Conservation (phyloP, 352 stramenopile species). For the Globisporangium cylindrosporum region DNA sequence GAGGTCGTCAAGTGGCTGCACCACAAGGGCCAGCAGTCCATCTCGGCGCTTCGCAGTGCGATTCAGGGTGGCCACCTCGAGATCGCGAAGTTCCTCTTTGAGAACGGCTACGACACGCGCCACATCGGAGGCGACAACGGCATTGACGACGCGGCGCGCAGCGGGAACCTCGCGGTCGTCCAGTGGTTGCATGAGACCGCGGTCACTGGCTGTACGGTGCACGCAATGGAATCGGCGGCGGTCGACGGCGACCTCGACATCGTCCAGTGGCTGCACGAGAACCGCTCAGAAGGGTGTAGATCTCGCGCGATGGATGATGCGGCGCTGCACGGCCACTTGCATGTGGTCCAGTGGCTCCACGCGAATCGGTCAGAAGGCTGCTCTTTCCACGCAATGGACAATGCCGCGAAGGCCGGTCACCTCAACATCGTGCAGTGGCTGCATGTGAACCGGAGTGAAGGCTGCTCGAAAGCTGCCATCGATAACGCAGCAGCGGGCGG, state of each 20-base stretch:
- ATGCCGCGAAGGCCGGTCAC: background rate
- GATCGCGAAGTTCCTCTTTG: constrained; percentile 14
- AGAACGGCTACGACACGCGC: constrained; percentile 10
- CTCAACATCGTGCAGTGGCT: constrained; percentile 16
- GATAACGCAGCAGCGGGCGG: constrained; percentile 25
- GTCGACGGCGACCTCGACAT: constrained; percentile 7
- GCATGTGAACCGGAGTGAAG: constrained; percentile 14
- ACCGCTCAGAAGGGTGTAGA: background rate
- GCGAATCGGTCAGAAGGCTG: background rate
- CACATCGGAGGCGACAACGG: constrained; percentile 7
- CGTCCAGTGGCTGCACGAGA: constrained; percentile 7
- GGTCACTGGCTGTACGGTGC: background rate
- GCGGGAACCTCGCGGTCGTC: constrained; percentile 11
- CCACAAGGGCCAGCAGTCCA: constrained; percentile 9
- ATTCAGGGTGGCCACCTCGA: constrained; percentile 8
- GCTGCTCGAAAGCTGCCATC: constrained; percentile 24
- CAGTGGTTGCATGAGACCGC: constrained; percentile 2
- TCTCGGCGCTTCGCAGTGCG: constrained; percentile 9
- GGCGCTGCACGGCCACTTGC: background rate
- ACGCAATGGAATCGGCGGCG: constrained; percentile 9
- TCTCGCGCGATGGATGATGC: background rate
- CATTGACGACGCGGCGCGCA: constrained; percentile 9
- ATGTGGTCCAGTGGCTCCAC: constrained; percentile 1
- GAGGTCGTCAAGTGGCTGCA: constrained; percentile 16
- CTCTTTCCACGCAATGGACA: background rate